Base-by-base conservation (phyloP, 306 rosid genomes). In the Elaeagnus macrophylla region DNA sequence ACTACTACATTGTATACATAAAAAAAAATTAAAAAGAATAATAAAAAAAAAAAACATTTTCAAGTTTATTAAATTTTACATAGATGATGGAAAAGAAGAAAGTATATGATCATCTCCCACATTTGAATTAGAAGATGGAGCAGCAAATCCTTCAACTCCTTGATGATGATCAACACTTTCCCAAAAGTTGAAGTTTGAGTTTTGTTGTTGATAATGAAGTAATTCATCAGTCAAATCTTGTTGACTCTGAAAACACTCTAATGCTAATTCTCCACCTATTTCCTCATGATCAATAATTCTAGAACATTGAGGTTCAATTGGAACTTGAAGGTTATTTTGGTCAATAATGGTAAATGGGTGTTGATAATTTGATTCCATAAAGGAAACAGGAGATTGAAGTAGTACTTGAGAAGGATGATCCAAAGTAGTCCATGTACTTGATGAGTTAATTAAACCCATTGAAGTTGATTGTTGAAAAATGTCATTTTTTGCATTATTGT, bases 121-220 rank as follows among this genome's bases (percentile, higher is more conserved):
- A 53, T 71, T 65, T 39, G 85, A 71, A 25, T 88, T 73, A 57
- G 85, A 54, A 40, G 70, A 68, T 1, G 87, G 76, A 55, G 57
- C 65, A 36, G 70, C 54, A 44, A 60, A 73, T 62, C 77, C 83
- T 51, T 67, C 94, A 51, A 76, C 78, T 42, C 71, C 67, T 13
- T 56, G 16, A 10, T 59, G 67, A 20, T 59, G 67, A 8, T 68
- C 95, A 40, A 79, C 84, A 62, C 48, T 76, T 55, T 91, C 97
- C 97, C 97, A 91, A 54, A 86, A 91, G 25, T 86, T 83, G 73
- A 81, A 86, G 61, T 62, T 86, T 8, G 95, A 62, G 61, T 85
- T 78, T 1, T 86, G 84, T 56, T 81, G 94, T 41, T 90, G 91
- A 11, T 74, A 58, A 47, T 70, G 89, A 52, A 79, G 86, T 94